phyloP scores from a whole-genome alignment of 2,329 filamentous ascomycete species.

The Kalaharituber pfeilii region DNA sequence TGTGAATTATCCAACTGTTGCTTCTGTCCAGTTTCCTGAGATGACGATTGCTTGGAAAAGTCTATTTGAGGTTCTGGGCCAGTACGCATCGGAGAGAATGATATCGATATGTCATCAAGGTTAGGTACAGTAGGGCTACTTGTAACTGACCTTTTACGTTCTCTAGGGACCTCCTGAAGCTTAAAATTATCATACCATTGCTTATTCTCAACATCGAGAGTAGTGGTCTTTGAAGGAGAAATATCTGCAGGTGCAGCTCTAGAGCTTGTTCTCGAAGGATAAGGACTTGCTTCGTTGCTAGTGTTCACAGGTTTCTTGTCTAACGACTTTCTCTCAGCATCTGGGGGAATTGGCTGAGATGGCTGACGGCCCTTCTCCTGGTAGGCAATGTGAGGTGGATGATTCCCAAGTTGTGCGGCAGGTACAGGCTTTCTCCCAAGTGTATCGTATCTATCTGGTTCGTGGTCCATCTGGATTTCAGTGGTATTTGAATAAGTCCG shows the following conservation, averaged over 20 bases:
- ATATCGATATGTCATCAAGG: conserved; percentile 14
- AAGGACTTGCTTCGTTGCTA: neutral
- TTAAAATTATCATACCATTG: conserved; percentile 18
- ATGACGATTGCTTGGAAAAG: conserved; percentile 12
- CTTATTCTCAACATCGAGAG: conserved; percentile 1
- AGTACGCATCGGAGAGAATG: conserved; percentile 11
- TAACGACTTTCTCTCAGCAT: neutral
- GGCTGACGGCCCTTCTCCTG: conserved; percentile 61
- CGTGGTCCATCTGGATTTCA: neutral
- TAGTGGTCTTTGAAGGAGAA: neutral
- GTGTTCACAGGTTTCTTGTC: neutral
- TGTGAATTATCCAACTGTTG: conserved; percentile 12
- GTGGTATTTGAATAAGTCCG: neutral
- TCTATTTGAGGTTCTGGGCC: conserved; percentile 14
- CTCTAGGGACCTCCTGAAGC: conserved; percentile 18
- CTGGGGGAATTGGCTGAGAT: conserved; percentile 25
- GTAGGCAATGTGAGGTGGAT: conserved; percentile 65
- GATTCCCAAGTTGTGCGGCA: neutral
- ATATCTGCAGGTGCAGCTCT: neutral
- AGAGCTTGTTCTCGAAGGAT: neutral
- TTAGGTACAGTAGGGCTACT: conserved; percentile 2
- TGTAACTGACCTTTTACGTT: conserved; percentile 14
- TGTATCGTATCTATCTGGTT: neutral
- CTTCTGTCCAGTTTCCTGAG: conserved; percentile 6
- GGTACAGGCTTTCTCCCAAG: neutral